phyloP scores from a whole-genome alignment of 2,329 filamentous ascomycete genomes.

The Colletotrichum cereale region DNA sequence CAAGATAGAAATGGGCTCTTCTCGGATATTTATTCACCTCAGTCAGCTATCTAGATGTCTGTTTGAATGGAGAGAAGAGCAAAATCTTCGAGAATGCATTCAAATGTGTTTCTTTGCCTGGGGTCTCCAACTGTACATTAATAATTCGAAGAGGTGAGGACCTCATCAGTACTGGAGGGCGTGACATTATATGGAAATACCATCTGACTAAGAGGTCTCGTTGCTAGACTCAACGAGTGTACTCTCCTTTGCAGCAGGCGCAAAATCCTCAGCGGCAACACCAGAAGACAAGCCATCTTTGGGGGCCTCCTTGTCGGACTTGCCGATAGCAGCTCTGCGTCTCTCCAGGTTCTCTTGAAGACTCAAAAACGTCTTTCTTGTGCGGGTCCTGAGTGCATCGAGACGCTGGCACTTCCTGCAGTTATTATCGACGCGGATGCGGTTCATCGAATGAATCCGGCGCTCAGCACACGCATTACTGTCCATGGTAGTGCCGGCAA shows the following conservation, averaged over 20 bases:
- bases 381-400: constrained; percentile 8
- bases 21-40: neutral
- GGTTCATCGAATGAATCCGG: constrained; percentile 24
- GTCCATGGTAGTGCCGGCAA: neutral
- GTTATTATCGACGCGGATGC: constrained; percentile 1
- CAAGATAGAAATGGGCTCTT: neutral
- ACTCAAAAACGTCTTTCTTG: constrained; percentile 9
- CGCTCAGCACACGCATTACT: constrained; percentile 6
- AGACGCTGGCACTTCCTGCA: constrained; percentile 33
- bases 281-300: neutral
- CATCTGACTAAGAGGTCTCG: too few relatives aligned
- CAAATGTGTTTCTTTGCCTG: neutral
- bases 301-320: neutral
- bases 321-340: neutral
- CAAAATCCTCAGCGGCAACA: neutral
- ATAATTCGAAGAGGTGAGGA: neutral
- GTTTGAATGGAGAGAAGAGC: neutral
- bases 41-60: neutral
- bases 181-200: neutral
- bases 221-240: too few relatives aligned
- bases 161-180: too few relatives aligned
- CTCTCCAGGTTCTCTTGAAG: constrained; percentile 13
- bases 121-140: neutral
- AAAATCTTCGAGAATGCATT: neutral
- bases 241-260: neutral